Conservation (phyloP, 2,329 filamentous ascomycete genomes). For the Cercospora zeae-maydis region DNA sequence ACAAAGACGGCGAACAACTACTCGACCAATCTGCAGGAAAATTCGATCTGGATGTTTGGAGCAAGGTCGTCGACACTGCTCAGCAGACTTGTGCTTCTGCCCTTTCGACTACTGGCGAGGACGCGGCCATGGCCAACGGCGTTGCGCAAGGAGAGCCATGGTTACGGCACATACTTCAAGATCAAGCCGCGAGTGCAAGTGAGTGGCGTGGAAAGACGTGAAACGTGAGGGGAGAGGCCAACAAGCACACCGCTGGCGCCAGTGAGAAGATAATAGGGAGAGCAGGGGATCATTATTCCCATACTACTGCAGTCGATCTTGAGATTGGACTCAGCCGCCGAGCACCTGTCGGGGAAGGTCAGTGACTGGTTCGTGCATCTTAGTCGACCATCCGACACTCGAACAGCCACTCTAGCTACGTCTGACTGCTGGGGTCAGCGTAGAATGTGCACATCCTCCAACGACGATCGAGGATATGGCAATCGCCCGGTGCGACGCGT, state of each 20-base stretch:
- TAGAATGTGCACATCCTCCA: background rate
- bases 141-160: constrained; percentile 35
- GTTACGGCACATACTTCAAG: constrained; percentile 41
- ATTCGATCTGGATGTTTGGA: constrained; percentile 75
- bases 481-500: background rate
- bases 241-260: background rate
- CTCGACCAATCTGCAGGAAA: constrained; percentile 76
- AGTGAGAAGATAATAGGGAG: background rate
- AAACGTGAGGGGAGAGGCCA: background rate
- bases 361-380: background rate
- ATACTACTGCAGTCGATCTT: background rate
- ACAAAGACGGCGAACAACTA: constrained; percentile 67
- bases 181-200: constrained; percentile 41
- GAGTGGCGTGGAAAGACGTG: constrained; percentile 39
- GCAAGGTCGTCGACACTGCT: constrained; percentile 63
- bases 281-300: background rate
- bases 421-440: background rate
- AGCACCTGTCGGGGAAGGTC: background rate
- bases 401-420: background rate
- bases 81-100: constrained; percentile 58
- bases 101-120: constrained; percentile 38
- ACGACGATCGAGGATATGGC: background rate
- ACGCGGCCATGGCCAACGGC: constrained; percentile 41
- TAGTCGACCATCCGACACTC: background rate
- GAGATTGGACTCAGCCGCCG: background rate